Evolutionary conservation across 2,329 filamentous ascomycete genomes (phyloP).

Genomic region (Diaporthe humulicola): DNA sequence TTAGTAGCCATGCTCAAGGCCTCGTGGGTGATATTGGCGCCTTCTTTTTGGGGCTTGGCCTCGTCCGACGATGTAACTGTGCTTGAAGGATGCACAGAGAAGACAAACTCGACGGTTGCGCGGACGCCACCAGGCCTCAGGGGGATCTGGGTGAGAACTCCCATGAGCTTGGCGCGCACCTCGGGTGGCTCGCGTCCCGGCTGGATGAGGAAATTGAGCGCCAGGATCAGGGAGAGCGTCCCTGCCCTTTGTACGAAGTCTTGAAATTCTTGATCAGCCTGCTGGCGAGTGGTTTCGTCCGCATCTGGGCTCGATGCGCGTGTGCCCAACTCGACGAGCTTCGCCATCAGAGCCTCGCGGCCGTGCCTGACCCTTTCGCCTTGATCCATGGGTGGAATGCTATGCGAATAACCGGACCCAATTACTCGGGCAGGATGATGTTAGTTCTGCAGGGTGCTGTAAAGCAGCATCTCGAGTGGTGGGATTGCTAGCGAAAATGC

Average conservation of each 20-base stretch:
- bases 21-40: conserved; percentile 76
- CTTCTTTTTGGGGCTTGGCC: conserved; percentile 64
- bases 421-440: background rate
- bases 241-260: conserved; percentile 57
- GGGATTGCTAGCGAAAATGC: background rate
- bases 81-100: conserved; percentile 74
- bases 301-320: conserved; percentile 63
- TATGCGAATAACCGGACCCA: background rate
- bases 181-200: conserved; percentile 70
- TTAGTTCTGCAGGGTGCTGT: too few relatives aligned
- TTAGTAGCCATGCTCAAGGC: conserved; percentile 74
- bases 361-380: conserved; percentile 40
- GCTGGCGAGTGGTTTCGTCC: conserved; percentile 46
- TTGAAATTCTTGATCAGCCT: conserved; percentile 57
- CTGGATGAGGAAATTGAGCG: conserved; percentile 74
- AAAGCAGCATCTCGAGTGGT: background rate
- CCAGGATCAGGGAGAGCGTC: conserved; percentile 62
- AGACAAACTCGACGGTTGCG: conserved; percentile 78
- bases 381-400: conserved; percentile 32
- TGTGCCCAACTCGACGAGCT: conserved; percentile 56
- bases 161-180: conserved; percentile 70
- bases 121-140: conserved; percentile 74
- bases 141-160: conserved; percentile 71
- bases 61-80: conserved; percentile 56
- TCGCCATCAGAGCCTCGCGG: conserved; percentile 50